A percentile compares a stretch with the other conserved stretches of the same genome.
These are phyloP conservation scores for Chernovozyma aurita DNA, from an alignment of 1,139 yeast species.

Conservation along the genomic window DNA sequence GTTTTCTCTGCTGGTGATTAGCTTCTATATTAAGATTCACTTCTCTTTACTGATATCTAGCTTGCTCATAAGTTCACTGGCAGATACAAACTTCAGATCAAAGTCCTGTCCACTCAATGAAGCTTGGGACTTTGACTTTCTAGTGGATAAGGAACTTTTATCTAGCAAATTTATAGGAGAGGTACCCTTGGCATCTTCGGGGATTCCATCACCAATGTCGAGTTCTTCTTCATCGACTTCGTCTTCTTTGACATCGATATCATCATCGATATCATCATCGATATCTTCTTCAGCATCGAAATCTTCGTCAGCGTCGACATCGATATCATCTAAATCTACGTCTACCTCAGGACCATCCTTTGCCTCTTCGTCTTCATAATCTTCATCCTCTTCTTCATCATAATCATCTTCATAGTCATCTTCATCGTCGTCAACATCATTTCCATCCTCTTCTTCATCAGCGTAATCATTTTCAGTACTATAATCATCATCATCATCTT, in stretches of 20 bases:
- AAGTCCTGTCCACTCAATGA: conserved; percentile 3
- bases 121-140: conserved; percentile 4
- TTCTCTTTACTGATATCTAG: conserved; percentile 4
- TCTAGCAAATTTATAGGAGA: conserved; percentile 3
- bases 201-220: conserved; percentile 4
- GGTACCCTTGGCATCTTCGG: not conserved
- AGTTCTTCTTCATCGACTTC: conserved; percentile 5
- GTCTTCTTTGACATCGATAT: conserved; percentile 6
- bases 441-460: conserved; percentile 23
- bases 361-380: conserved; percentile 20
- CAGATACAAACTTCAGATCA: conserved; percentile 6
- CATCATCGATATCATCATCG: conserved; percentile 15
- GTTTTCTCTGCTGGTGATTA: too few species aligned
- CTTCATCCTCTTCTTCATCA: conserved; percentile 18
- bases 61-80: conserved; percentile 6
- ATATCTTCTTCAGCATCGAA: conserved; percentile 23
- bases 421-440: conserved; percentile 20
- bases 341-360: conserved; percentile 20
- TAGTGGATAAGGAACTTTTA: not conserved
- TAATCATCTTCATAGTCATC: conserved; percentile 22
- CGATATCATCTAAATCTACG: conserved; percentile 21
- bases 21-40: too few species aligned
- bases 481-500: conserved; percentile 24
- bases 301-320: conserved; percentile 16
- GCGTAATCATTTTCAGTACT: conserved; percentile 21